These are phyloP conservation scores for Limnanthes douglasii DNA, from an alignment of 345 rosid species.

Conservation along the genomic window DNA sequence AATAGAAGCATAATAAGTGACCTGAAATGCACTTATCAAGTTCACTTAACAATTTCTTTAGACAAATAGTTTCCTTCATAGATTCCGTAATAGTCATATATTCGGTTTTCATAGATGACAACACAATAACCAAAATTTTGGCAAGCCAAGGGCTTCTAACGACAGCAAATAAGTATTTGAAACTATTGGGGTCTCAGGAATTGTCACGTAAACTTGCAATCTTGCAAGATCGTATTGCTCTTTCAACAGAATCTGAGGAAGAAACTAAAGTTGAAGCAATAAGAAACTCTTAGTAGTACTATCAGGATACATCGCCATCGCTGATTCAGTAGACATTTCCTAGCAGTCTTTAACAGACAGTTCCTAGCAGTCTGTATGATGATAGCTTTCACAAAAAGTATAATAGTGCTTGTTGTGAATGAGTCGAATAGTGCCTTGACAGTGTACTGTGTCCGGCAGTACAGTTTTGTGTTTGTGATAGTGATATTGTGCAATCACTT, in stretches of 20 bases:
- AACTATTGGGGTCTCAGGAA: conserved; percentile 77
- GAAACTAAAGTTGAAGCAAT: no score
- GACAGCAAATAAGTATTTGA: conserved; percentile 89
- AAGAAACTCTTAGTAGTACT: conserved; percentile 27
- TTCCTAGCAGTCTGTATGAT: conserved; percentile 32
- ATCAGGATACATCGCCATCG: no score
- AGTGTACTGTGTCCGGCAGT: no score
- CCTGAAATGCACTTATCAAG: no score
- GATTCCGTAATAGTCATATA: no score
- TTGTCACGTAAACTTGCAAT: conserved; percentile 76
- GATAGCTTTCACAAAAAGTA: conserved; percentile 44
- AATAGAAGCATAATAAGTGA: no score
- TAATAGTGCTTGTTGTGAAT: conserved; percentile 23
- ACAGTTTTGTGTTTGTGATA: no score
- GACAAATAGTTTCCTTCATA: no score
- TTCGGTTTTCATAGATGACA: no score
- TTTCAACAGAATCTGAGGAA: conserved; percentile 49
- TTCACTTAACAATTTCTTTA: no score
- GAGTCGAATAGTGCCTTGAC: no score
- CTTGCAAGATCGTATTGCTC: conserved; percentile 71
- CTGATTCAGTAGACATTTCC: conserved; percentile 20
- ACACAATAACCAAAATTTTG: conserved; percentile 90
- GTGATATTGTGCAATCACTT: no score
- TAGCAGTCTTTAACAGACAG: conserved; percentile 30
- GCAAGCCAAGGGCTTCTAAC: conserved; percentile 80